A percentile compares a stretch with the other conserved stretches of the same genome.
Evolutionary conservation across 75 land plant species (phyloP).

Genomic region (Pinus tabuliformis): DNA sequence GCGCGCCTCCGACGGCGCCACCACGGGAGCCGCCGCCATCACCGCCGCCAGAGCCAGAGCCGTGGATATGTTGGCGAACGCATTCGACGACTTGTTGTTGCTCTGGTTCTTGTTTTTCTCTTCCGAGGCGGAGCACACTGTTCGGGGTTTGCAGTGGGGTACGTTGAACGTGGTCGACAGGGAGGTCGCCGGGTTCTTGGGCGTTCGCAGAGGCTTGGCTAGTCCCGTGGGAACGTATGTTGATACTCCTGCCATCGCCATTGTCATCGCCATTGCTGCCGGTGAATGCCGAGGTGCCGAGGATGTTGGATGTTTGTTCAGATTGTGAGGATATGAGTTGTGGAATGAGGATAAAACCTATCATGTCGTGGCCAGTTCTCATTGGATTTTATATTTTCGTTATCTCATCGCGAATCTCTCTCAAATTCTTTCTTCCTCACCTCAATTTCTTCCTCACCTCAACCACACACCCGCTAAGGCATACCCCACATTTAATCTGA

Average conservation of each 20-base stretch:
- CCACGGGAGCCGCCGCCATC: constrained; percentile 45
- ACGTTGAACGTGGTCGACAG: not conserved
- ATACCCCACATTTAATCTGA: no score
- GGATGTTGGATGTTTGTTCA: no score
- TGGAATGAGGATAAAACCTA: no score
- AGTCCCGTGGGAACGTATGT: not conserved
- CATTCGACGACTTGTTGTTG: not conserved
- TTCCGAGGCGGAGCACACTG: not conserved
- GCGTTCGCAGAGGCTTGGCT: not conserved
- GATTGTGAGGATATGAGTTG: no score
- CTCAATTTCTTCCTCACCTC: no score
- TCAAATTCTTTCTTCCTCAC: no score
- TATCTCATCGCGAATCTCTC: no score
- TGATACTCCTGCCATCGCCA: constrained; percentile 2
- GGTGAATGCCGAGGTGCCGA: no score
- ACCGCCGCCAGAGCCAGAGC: constrained; percentile 87
- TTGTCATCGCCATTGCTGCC: no score
- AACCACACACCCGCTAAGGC: no score
- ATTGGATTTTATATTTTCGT: no score
- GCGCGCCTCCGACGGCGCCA: constrained; percentile 49
- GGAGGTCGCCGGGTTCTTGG: not conserved
- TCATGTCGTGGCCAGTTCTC: no score
- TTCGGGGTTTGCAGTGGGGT: not conserved
- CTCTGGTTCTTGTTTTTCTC: not conserved
- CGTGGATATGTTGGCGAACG: constrained; percentile 57